Conservation (phyloP, 345 rosid genomes). For the Pseudoturritis turrita region DNA sequence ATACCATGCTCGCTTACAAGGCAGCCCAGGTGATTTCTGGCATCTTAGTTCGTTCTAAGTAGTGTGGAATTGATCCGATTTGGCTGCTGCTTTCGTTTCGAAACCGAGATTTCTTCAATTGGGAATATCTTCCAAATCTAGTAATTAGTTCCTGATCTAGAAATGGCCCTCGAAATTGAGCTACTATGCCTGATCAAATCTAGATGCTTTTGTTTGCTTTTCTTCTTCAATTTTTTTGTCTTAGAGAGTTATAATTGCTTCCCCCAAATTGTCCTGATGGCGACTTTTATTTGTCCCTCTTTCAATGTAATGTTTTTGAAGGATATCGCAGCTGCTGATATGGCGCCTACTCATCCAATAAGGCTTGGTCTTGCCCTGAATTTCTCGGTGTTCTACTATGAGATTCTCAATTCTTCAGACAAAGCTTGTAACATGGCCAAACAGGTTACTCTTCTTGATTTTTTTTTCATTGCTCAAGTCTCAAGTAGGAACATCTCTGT, state of each 20-base stretch:
- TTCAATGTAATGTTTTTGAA: conserved; percentile 11
- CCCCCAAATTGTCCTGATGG: not conserved
- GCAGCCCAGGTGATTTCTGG: conserved; percentile 67
- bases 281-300: not conserved
- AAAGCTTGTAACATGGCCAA: conserved; percentile 97
- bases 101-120: not conserved
- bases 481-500: not conserved
- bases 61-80: not conserved
- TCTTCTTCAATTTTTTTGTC: not conserved
- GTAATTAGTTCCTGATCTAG: conserved; percentile 11
- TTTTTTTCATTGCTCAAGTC: not conserved
- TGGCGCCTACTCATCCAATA: conserved; percentile 90
- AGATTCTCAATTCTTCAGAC: conserved; percentile 86
- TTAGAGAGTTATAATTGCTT: not conserved
- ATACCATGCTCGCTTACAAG: conserved; percentile 88
- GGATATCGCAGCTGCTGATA: conserved; percentile 75
- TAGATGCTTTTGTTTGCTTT: not conserved
- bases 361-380: conserved; percentile 83
- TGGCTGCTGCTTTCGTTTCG: not conserved
- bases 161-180: not conserved
- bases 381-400: conserved; percentile 86
- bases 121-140: not conserved
- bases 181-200: not conserved
- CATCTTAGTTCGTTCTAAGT: not conserved
- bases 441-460: conserved; percentile 44